A percentile compares a stretch with the other conserved stretches of the same genome.
Evolutionary conservation across 192 early-diverging fungal species (phyloP).

Genomic region (Coemansia sp.): DNA sequence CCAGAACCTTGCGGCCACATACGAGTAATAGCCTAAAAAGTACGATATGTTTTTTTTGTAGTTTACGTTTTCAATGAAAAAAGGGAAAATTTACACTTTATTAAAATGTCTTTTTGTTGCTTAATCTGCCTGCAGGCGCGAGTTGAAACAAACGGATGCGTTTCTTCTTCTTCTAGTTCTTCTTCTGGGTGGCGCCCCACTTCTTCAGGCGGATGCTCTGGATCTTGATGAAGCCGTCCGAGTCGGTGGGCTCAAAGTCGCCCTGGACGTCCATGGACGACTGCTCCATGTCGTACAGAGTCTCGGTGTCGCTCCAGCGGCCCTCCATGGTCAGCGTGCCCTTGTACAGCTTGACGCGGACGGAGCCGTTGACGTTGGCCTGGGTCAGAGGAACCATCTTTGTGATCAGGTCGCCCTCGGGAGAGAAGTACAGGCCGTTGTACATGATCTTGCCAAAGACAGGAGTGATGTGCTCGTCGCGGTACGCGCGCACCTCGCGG

Average conservation of each 20-base stretch:
- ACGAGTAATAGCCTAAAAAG: background rate
- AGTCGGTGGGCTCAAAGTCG: slow-evolving; percentile 88
- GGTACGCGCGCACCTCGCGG: slow-evolving; percentile 89
- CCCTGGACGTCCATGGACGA: slow-evolving; percentile 93
- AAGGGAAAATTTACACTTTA: background rate
- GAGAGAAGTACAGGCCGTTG: slow-evolving; percentile 97
- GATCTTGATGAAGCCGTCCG: slow-evolving; percentile 98
- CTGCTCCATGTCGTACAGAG: slow-evolving; percentile 93
- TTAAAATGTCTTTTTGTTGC: too few species aligned
- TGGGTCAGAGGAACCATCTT: slow-evolving; percentile 80
- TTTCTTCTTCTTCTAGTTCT: background rate
- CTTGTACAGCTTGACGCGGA: slow-evolving; percentile 96
- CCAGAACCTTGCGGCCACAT: background rate
- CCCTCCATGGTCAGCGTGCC: slow-evolving; percentile 88
- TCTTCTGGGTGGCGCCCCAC: slow-evolving; percentile 58
- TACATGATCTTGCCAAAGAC: slow-evolving; percentile 75
- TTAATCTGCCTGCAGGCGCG: too few species aligned
- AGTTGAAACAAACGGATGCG: too few species aligned
- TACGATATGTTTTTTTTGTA: background rate
- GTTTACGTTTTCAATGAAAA: background rate
- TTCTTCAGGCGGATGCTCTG: slow-evolving; percentile 93
- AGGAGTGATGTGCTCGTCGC: slow-evolving; percentile 88
- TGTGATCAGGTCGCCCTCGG: slow-evolving; percentile 89
- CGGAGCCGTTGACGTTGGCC: slow-evolving; percentile 83
- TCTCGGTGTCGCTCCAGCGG: slow-evolving; percentile 74